A percentile compares a stretch with the other conserved stretches of the same genome.
These are phyloP conservation scores for Pseudozyma tsukubaensis DNA, from an alignment of 1,284 basidiomycete species.

Conservation along the genomic window DNA sequence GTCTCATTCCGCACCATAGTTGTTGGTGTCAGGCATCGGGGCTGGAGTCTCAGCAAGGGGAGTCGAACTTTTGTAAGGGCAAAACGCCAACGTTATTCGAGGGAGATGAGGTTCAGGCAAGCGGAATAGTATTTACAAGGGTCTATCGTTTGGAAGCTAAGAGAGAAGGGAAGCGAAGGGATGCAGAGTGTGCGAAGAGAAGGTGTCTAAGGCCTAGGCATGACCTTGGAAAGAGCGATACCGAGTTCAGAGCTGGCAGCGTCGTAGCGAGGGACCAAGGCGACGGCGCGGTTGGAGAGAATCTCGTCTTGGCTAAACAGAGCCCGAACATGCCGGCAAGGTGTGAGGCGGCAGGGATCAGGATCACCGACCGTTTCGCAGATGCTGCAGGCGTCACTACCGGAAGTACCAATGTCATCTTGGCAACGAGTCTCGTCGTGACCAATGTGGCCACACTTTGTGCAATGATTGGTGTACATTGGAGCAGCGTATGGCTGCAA, in stretches of 20 bases:
- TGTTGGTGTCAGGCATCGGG: no score
- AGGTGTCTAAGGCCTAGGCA: no score
- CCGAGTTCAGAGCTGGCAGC: neutral
- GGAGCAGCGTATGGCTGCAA: neutral
- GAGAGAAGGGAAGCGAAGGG: neutral
- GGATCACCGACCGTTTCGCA: neutral
- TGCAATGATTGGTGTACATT: neutral
- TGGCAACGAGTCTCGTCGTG: neutral
- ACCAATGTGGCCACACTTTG: neutral
- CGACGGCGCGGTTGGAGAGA: neutral
- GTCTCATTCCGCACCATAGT: no score
- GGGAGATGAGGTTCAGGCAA: no score
- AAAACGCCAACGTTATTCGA: no score
- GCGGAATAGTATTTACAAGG: no score
- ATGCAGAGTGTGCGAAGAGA: neutral
- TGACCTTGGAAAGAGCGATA: neutral
- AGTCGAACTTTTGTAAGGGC: no score
- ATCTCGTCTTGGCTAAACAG: neutral
- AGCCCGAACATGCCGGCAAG: neutral
- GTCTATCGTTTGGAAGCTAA: neutral
- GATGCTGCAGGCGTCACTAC: neutral
- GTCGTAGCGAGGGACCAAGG: neutral
- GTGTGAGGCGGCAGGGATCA: neutral
- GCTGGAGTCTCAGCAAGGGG: no score
- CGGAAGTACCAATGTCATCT: neutral